Evolutionary conservation across 768 basidiomycete species (phyloP).

Genomic region (Mycena vitilis): DNA sequence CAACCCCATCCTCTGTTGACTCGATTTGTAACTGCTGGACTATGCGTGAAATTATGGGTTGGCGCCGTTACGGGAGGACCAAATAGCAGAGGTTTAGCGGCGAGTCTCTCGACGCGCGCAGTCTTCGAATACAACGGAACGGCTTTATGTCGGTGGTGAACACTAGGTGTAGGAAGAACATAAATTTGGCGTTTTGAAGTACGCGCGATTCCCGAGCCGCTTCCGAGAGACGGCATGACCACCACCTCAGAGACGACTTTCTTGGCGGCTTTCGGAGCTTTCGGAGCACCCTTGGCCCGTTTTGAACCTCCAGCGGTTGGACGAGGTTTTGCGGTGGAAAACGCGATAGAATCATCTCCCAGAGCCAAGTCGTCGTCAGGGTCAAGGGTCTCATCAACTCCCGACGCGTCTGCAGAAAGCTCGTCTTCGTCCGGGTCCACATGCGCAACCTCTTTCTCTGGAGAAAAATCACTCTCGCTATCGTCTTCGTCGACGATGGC

Average conservation of each 20-base stretch:
- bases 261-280: constrained; percentile 37
- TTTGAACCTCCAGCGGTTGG: constrained; percentile 34
- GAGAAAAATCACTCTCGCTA: constrained; percentile 69
- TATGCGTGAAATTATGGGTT: constrained; percentile 70
- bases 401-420: constrained; percentile 41
- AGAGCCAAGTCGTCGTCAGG: constrained; percentile 35
- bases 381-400: constrained; percentile 36
- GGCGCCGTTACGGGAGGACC: constrained; percentile 50
- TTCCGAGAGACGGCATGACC: constrained; percentile 33
- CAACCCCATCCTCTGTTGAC: constrained; percentile 78
- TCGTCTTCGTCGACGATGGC: constrained; percentile 46
- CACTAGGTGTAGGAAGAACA: constrained; percentile 69
- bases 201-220: constrained; percentile 47
- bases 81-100: constrained; percentile 63
- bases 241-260: constrained; percentile 21
- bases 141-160: constrained; percentile 80
- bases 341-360: constrained; percentile 37
- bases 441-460: constrained; percentile 48
- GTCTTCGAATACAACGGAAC: constrained; percentile 65
- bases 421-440: constrained; percentile 47
- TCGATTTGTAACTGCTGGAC: constrained; percentile 61
- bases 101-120: constrained; percentile 72
- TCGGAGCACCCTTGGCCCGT: constrained; percentile 45
- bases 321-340: constrained; percentile 28
- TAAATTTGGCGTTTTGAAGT: constrained; percentile 64